Evolutionary conservation across 2,329 filamentous ascomycete genomes (phyloP).

Genomic region (Cytospora leucostoma): DNA sequence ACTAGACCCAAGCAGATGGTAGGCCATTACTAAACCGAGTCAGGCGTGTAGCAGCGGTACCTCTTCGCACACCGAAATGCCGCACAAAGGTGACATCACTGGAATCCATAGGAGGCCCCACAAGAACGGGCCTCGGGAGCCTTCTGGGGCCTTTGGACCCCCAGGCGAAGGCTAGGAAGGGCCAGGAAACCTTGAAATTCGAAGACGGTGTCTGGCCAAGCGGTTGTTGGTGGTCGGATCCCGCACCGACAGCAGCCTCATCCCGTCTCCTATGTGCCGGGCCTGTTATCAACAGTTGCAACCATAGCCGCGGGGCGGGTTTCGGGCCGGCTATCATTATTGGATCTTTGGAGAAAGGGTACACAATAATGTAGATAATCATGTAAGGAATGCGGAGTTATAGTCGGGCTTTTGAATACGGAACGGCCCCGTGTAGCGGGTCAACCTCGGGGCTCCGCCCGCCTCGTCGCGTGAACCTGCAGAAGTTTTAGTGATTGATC

Average conservation of each 20-base stretch:
- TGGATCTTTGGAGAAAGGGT: neutral
- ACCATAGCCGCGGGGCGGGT: neutral
- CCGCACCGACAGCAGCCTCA: neutral
- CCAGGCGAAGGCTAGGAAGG: too few relatives aligned
- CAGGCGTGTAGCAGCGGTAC: neutral
- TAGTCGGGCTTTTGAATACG: neutral
- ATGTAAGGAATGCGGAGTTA: neutral
- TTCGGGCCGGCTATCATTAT: neutral
- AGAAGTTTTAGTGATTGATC: conserved; percentile 14
- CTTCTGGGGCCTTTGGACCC: too few relatives aligned
- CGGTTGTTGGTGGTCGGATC: neutral
- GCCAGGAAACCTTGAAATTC: neutral
- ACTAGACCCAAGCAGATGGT: neutral
- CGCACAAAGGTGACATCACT: neutral
- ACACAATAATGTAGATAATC: neutral
- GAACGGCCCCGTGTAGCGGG: conserved; percentile 2
- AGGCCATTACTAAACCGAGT: conserved; percentile 1
- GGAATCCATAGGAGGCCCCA: neutral
- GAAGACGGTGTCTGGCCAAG: neutral
- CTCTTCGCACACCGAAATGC: neutral
- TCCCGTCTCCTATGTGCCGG: neutral
- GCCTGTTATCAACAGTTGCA: neutral
- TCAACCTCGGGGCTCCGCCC: conserved; percentile 18
- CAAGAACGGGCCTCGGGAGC: neutral
- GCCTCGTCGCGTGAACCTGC: conserved; percentile 11